Evolutionary conservation across 768 basidiomycete genomes (phyloP), one percentile per base, ranked within the genome.

Genomic region (Panaeolus papilionaceus): DNA sequence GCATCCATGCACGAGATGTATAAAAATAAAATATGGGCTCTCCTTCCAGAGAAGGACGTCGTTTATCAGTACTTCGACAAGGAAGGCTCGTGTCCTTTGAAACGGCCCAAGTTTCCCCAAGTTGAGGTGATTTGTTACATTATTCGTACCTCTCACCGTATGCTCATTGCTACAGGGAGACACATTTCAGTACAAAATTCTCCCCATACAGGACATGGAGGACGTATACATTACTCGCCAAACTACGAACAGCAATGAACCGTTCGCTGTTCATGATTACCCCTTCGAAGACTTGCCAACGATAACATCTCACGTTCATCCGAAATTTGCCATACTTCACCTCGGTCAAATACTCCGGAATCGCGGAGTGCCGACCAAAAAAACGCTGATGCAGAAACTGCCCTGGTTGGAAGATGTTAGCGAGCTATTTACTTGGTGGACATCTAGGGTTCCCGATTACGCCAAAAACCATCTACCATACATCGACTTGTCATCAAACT

Each of bases 241-340:
- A 28, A 20, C 47, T 2, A 26, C n/a, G 5, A 5, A 23, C 12
- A 4, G 10, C 12, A n/a, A 18, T 28, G 12, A 2, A 2, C 2
- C 37, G 5, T 2, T 54, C 11, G 4, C 26, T 23, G 51, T 47
- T 40, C 63, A 67, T 28, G 2, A 62, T 23, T 68, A 65, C 40
- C 69, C 69, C 45, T 70, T 67, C 51, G 62, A 64, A 11, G 67
- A 64, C 51, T 58, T 70, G 37, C 69, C 66, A 18, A 18, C 37
- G 14, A 45, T 70, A 28, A 26, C 44, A 16, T 62, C 51, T 38
- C 69, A 70, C 58, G 44, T 70, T 33, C 66, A 70, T 58, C 69
- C 69, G 16, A 67, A 63, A 51, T 70, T 51, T 62, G 69, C 62
- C 26, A 66, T 71, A 54, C 9, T 54, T 11, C 51, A 54, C 16